These are phyloP conservation scores for Pelargonium nanum DNA, from an alignment of 345 rosid genomes.

Conservation along the genomic window DNA sequence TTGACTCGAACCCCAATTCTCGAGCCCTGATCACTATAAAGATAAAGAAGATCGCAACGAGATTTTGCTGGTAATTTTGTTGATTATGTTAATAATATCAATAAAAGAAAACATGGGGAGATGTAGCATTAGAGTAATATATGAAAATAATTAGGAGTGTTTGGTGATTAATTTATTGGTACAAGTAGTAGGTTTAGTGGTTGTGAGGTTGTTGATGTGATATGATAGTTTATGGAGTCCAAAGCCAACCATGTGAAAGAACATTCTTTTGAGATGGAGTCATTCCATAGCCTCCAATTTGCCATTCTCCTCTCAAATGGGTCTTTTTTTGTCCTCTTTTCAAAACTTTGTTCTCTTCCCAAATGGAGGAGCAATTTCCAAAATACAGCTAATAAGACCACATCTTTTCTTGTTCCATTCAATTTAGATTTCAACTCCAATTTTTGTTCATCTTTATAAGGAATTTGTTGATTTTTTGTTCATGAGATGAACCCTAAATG, in stretches of 20 bases:
- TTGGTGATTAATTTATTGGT: conserved; percentile 1
- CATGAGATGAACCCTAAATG: too few species aligned
- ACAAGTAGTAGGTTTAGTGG: conserved; percentile 13
- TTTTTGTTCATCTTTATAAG: too few species aligned
- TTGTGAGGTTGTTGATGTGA: conserved; percentile 16
- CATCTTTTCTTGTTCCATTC: too few species aligned
- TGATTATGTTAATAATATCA: too few species aligned
- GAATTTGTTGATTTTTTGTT: too few species aligned
- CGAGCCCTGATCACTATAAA: conserved; percentile 5
- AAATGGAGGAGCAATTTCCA: conserved; percentile 9
- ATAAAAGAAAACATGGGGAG: too few species aligned
- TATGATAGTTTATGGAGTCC: conserved; percentile 7
- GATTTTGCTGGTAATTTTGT: too few species aligned
- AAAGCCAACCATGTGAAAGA: conserved; percentile 25
- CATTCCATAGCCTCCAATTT: neutral
- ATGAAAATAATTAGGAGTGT: too few species aligned
- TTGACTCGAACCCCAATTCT: conserved; percentile 5
- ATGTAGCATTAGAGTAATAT: too few species aligned
- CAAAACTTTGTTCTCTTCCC: too few species aligned
- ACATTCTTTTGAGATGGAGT: conserved; percentile 24
- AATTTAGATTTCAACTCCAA: too few species aligned
- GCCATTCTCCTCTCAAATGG: neutral
- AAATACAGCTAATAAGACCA: conserved; percentile 17
- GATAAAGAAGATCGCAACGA: too few species aligned
- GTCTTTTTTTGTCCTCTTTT: neutral